Percentiles rank a stretch among this genome's conserved stretches.
Evolutionary conservation across 495 filamentous ascomycete species (phyloP).

Genomic region (Trichoderma gamsii): DNA sequence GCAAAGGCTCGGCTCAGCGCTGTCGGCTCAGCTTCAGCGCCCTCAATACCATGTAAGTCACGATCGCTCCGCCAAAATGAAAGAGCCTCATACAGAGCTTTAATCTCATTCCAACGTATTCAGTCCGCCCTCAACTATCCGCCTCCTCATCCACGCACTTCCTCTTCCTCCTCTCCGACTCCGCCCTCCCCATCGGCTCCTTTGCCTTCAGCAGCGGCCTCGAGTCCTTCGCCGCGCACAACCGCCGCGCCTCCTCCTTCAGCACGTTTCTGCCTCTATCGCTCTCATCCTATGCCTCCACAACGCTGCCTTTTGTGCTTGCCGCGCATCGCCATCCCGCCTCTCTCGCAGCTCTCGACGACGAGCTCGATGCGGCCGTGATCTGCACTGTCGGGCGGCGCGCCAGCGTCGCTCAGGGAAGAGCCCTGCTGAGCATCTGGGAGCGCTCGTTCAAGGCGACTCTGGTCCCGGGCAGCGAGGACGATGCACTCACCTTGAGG

Average conservation of each 20-base stretch:
- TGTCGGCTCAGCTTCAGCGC: not conserved
- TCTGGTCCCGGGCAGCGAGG: slow-evolving; percentile 17
- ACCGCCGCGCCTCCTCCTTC: slow-evolving; percentile 44
- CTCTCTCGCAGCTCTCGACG: slow-evolving; percentile 59
- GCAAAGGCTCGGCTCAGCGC: slow-evolving; percentile 10
- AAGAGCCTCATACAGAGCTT: not conserved
- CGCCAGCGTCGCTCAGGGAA: slow-evolving; percentile 76
- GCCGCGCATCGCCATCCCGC: slow-evolving; percentile 61
- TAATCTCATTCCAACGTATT: not conserved
- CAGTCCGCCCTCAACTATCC: slow-evolving; percentile 10
- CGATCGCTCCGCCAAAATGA: not conserved
- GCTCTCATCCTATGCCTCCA: slow-evolving; percentile 67
- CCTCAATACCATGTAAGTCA: not conserved
- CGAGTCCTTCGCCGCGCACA: slow-evolving; percentile 89
- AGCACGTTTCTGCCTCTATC: slow-evolving; percentile 72
- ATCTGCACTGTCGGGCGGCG: slow-evolving; percentile 82
- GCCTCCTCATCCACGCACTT: slow-evolving; percentile 50
- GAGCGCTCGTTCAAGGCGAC: slow-evolving; percentile 58
- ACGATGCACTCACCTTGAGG: slow-evolving; percentile 23
- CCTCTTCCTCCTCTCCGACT: slow-evolving; percentile 89
- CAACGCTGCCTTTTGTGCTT: slow-evolving; percentile 78
- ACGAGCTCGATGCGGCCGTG: slow-evolving; percentile 77
- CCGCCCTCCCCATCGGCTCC: slow-evolving; percentile 88
- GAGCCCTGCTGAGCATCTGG: slow-evolving; percentile 84
- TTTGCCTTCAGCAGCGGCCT: slow-evolving; percentile 91